These are phyloP conservation scores for Pleurotus tuoliensis DNA, from an alignment of 768 basidiomycete species.

Conservation along the genomic window DNA sequence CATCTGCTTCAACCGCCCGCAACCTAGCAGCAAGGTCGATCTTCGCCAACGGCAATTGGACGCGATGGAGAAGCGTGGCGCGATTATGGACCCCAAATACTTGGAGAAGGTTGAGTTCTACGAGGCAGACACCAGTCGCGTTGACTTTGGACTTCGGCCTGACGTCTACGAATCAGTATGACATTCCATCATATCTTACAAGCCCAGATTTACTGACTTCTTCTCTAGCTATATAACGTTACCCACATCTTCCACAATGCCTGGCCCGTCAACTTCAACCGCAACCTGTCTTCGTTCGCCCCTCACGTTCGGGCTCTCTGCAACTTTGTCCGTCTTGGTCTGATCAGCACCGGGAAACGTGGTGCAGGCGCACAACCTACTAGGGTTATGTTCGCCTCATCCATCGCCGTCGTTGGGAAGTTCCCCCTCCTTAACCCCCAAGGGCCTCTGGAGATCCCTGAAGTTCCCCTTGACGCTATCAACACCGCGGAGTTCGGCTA, in stretches of 20 bases:
- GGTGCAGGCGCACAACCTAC: conserved; percentile 13
- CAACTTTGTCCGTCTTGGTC: conserved; percentile 26
- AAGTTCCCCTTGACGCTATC: conserved; percentile 22
- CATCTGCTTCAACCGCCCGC: conserved; percentile 26
- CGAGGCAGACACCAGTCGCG: conserved; percentile 22
- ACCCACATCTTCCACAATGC: conserved; percentile 33
- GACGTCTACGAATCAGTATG: conserved; percentile 22
- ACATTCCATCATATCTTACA: conserved; percentile 1
- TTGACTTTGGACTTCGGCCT: conserved; percentile 21
- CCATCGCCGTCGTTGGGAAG: conserved; percentile 31
- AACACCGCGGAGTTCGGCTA: conserved; percentile 26
- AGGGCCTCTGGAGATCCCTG: conserved; percentile 27
- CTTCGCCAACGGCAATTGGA: conserved; percentile 22
- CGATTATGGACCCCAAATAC: conserved; percentile 15
- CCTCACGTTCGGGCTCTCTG: conserved; percentile 31
- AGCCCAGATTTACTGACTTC: background rate
- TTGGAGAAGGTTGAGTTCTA: conserved; percentile 28
- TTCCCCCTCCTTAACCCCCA: conserved; percentile 24
- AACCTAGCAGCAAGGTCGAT: conserved; percentile 9
- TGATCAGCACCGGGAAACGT: conserved; percentile 18
- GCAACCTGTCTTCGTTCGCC: conserved; percentile 38
- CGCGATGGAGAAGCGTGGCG: conserved; percentile 27
- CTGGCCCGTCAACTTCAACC: conserved; percentile 43
- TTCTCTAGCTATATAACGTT: conserved; percentile 17
- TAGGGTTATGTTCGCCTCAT: conserved; percentile 32